phyloP scores from a whole-genome alignment of 176 grass and related monocot genomes.

The Oryza rufipogon region DNA sequence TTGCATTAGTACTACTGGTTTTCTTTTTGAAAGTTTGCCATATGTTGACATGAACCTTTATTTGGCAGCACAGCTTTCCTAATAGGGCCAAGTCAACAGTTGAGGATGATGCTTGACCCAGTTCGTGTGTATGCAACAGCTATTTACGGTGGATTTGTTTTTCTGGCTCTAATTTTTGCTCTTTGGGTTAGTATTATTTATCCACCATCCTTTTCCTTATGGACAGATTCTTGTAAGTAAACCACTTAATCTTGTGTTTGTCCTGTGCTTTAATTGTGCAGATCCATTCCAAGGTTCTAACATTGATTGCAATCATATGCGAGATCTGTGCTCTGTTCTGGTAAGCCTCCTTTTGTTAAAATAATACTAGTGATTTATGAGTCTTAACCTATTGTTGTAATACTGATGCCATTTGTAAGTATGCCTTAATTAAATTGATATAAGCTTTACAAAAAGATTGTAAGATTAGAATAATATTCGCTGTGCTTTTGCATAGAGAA shows the following conservation, averaged over 20 bases:
- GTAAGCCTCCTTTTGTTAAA: slow-evolving; percentile 49
- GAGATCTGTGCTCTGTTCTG: slow-evolving; percentile 87
- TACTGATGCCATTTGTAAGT: background rate
- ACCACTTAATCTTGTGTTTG: slow-evolving; percentile 1
- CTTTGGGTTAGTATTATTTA: slow-evolving; percentile 71
- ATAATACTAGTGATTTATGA: background rate
- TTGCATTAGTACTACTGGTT: background rate
- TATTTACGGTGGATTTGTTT: slow-evolving; percentile 77
- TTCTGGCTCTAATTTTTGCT: slow-evolving; percentile 77
- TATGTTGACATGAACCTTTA: slow-evolving; percentile 52
- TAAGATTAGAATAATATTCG: background rate
- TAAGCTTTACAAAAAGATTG: background rate
- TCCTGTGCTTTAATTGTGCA: slow-evolving; percentile 44
- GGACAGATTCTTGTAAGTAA: slow-evolving; percentile 1
- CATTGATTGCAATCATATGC: slow-evolving; percentile 73
- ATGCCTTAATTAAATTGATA: slow-evolving; percentile 20
- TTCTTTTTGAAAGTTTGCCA: slow-evolving; percentile 21
- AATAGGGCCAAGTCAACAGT: slow-evolving; percentile 68
- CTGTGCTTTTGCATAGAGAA: background rate
- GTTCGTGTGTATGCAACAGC: slow-evolving; percentile 73
- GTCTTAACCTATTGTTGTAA: background rate
- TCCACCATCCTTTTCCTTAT: background rate
- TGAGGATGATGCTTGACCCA: slow-evolving; percentile 92
- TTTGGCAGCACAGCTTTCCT: slow-evolving; percentile 89
- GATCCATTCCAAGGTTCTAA: slow-evolving; percentile 88